Evolutionary conservation across 2,329 filamentous ascomycete genomes (phyloP).

Genomic region (Penicillium sp.): DNA sequence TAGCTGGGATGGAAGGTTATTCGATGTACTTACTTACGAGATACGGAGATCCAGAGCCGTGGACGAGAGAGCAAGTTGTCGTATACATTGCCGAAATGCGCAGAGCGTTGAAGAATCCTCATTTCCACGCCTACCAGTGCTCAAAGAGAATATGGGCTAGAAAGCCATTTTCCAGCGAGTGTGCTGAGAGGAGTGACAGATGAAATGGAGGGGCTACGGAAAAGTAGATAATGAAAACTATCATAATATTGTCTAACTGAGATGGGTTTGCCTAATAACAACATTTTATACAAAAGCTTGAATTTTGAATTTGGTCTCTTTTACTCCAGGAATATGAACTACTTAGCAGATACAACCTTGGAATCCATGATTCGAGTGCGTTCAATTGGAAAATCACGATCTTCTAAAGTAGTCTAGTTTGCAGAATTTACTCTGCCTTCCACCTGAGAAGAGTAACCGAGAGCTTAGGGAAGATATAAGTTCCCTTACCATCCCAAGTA

Average conservation of each 20-base stretch:
- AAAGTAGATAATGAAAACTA: too few species aligned
- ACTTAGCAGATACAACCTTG: too few species aligned
- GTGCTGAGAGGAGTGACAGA: not conserved
- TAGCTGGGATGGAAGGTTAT: not conserved
- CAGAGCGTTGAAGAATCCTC: not conserved
- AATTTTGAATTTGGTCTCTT: too few species aligned
- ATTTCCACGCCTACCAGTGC: not conserved
- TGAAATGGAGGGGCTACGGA: not conserved
- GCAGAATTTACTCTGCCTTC: conserved; percentile 40
- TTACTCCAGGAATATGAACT: too few species aligned
- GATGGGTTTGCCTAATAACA: too few species aligned
- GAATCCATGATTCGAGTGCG: too few species aligned
- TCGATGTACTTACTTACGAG: not conserved
- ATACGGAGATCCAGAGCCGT: not conserved
- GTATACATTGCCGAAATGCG: not conserved
- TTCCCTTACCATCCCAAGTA: conserved; percentile 66
- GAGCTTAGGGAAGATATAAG: conserved; percentile 69
- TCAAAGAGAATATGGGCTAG: not conserved
- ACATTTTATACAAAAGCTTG: too few species aligned
- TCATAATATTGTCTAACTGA: too few species aligned
- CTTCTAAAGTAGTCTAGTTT: not conserved
- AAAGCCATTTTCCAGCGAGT: not conserved
- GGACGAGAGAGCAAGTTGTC: not conserved
- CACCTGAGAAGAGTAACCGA: conserved; percentile 70
- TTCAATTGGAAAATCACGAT: not conserved